Evolutionary conservation across 2,329 filamentous ascomycete genomes (phyloP), one percentile per base, ranked within the genome.

Genomic region (Cyphellophora europaea): DNA sequence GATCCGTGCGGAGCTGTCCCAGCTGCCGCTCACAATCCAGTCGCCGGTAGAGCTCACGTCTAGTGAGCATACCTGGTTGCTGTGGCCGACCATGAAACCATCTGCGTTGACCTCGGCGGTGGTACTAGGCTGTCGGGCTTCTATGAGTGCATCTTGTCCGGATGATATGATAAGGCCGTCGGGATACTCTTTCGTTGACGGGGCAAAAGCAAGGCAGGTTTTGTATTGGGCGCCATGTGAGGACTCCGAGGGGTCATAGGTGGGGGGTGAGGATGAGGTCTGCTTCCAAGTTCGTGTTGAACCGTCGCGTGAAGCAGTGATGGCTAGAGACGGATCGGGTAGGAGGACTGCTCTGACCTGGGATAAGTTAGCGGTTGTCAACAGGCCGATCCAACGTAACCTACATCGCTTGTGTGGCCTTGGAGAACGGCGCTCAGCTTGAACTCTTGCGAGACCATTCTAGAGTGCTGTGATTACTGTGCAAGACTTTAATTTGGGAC

Each of bases 331-430:
- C 41, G 81, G 65, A 33, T 72, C 72, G 14, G 87, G 84, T 53
- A 89, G 95, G 53, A 71, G 71, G 49, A 94, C 82, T 45, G 77
- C 82, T 50, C 89, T 86, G 50, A 98, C 89, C 89, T 96, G 48
- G 15, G 41, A 33, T 31, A 53, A 41, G 25, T 33, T 30, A 38
- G 28, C 31, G 28, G 33, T 37, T 36, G 42, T 12, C 19, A 34
- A 36, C 2, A 13, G 27, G 19, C 11, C 19, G 13, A 18, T 30
- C 12, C 12, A 25, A 14, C 21, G 27, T 29, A 41, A 60, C 79
- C 62, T 71, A 95, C 91, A 76, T 98, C 91, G 58, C 91, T 82
- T 59, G 91, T 82, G 59, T 98, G 91, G 53, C 86, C 89, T 49
- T 78, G 67, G 48, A 98, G 73, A 54, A 85, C 82, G 49, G 89